A percentile compares a stretch with the other conserved stretches of the same genome.
Conservation (phyloP, 169 alveolate genomes). For the Babesia ovata region DNA sequence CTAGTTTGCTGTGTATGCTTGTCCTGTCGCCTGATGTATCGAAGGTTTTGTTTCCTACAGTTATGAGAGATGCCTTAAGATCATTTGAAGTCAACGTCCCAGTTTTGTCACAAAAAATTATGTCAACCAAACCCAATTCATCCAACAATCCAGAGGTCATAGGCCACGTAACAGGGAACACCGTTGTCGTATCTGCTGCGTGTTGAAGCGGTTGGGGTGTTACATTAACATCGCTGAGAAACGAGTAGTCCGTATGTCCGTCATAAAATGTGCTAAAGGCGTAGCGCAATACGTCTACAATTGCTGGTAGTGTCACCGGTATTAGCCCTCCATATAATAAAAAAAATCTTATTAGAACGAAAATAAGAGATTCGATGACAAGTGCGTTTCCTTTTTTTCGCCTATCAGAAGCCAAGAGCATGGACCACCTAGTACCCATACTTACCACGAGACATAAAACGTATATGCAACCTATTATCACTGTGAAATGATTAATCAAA, state of each 20-base stretch:
- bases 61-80: constrained; percentile 22
- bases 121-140: constrained; percentile 69
- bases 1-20: constrained; percentile 5
- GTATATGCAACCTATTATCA: constrained; percentile 43
- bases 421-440: constrained; percentile 47
- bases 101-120: constrained; percentile 64
- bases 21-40: constrained; percentile 15
- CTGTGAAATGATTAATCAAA: constrained; percentile 68
- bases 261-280: constrained; percentile 39
- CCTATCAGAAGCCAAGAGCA: constrained; percentile 16
- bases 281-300: constrained; percentile 54
- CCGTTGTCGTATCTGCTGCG: not conserved
- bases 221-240: constrained; percentile 3
- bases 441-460: constrained; percentile 50
- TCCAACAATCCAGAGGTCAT: constrained; percentile 50
- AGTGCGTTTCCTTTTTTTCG: constrained; percentile 26
- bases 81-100: constrained; percentile 64
- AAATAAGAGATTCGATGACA: constrained; percentile 52
- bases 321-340: constrained; percentile 47
- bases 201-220: not conserved
- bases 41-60: constrained; percentile 29
- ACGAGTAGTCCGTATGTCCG: constrained; percentile 30
- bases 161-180: constrained; percentile 49
- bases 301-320: constrained; percentile 67
- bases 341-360: constrained; percentile 41